These are phyloP conservation scores for Typha latifolia DNA, from an alignment of 176 grass and related monocot species.

Conservation along the genomic window DNA sequence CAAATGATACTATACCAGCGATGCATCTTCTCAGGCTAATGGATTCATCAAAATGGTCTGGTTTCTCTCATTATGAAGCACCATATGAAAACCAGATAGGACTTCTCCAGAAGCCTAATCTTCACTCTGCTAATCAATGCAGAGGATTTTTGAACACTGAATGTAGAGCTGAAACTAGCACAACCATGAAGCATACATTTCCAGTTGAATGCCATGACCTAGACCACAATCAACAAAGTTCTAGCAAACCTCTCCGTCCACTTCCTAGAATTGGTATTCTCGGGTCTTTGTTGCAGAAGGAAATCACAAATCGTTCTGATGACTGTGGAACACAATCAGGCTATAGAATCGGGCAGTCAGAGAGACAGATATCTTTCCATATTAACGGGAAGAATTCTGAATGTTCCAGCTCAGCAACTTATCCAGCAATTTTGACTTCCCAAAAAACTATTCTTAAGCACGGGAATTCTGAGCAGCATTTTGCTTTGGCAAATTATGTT, in stretches of 20 bases:
- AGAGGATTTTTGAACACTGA: constrained; percentile 21
- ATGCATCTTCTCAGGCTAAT: constrained; percentile 53
- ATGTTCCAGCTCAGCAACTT: neutral
- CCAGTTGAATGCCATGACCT: constrained; percentile 20
- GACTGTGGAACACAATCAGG: constrained; percentile 47
- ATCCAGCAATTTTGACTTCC: neutral
- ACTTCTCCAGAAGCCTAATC: constrained; percentile 10
- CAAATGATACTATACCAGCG: constrained; percentile 41
- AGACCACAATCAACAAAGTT: constrained; percentile 26
- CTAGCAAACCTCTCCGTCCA: constrained; percentile 39
- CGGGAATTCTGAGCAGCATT: neutral
- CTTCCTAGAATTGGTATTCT: constrained; percentile 59
- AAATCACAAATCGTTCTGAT: constrained; percentile 50
- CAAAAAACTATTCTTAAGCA: neutral
- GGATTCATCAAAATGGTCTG: constrained; percentile 30
- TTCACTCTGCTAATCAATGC: constrained; percentile 14
- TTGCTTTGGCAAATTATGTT: neutral
- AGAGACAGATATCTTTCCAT: neutral
- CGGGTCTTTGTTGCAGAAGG: constrained; percentile 50
- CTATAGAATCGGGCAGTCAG: constrained; percentile 23
- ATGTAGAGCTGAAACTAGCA: constrained; percentile 10
- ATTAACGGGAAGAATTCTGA: constrained; percentile 1
- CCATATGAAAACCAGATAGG: constrained; percentile 24
- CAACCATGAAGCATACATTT: constrained; percentile 16
- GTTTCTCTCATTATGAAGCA: constrained; percentile 21